Evolutionary conservation across 1,284 basidiomycete genomes (phyloP).

Genomic region (Cronartium quercuum): DNA sequence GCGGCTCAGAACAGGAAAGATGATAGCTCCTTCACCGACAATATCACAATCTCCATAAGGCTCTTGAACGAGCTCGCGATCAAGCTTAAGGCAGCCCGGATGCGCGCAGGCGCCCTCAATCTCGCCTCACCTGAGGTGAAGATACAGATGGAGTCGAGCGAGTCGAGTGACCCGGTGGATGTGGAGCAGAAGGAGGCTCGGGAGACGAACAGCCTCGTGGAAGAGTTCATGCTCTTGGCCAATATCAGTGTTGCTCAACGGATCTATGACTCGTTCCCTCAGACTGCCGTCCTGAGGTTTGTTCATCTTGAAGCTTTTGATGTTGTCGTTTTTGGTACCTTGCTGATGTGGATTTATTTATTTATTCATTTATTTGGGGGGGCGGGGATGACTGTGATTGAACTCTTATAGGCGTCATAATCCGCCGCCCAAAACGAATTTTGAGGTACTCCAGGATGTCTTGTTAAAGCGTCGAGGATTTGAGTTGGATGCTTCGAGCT

Average conservation of each 20-base stretch:
- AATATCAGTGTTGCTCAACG: constrained; percentile 88
- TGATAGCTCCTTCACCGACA: constrained; percentile 72
- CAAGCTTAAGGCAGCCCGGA: constrained; percentile 77
- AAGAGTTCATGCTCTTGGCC: constrained; percentile 98
- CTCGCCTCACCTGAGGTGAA: constrained; percentile 97
- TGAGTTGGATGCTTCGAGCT: constrained; percentile 83
- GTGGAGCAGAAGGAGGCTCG: constrained; percentile 90
- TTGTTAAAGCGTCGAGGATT: constrained; percentile 77
- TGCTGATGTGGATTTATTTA: background rate
- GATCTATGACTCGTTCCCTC: constrained; percentile 91
- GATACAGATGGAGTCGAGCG: constrained; percentile 81
- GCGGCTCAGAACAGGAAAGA: constrained; percentile 93
- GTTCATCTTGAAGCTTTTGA: constrained; percentile 41
- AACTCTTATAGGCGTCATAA: constrained; percentile 66
- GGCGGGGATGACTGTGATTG: background rate
- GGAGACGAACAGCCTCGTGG: constrained; percentile 94
- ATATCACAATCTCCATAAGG: constrained; percentile 79
- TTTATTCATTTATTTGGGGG: background rate
- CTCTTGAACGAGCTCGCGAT: constrained; percentile 81
- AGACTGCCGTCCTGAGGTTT: constrained; percentile 84
- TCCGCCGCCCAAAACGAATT: constrained; percentile 86
- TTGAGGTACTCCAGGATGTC: constrained; percentile 92
- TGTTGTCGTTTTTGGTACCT: background rate
- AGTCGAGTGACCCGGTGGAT: constrained; percentile 81
- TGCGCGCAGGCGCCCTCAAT: constrained; percentile 90